Evolutionary conservation across 768 basidiomycete genomes (phyloP).

Genomic region (Boletus rex-veris): DNA sequence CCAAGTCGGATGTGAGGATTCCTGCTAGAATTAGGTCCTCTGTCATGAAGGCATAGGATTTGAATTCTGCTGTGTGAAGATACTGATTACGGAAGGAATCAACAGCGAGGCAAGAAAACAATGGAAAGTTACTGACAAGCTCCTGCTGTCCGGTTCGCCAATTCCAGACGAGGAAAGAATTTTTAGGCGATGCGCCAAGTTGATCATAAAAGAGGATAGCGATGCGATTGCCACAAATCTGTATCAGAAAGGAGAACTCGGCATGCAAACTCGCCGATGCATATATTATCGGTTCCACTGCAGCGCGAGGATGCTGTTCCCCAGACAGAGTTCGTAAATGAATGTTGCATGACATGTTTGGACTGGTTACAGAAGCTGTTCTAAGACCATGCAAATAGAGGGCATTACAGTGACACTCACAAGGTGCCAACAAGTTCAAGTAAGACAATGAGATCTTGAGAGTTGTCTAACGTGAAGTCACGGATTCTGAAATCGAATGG

Average conservation of each 20-base stretch:
- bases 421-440: constrained; percentile 21
- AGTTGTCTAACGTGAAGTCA: constrained; percentile 38
- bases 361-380: constrained; percentile 13
- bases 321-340: constrained; percentile 33
- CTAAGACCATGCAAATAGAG: not conserved
- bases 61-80: constrained; percentile 19
- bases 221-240: constrained; percentile 31
- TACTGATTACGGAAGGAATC: constrained; percentile 15
- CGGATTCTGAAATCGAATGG: constrained; percentile 26
- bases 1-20: constrained; percentile 4
- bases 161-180: constrained; percentile 32
- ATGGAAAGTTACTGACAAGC: constrained; percentile 22
- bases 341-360: constrained; percentile 17
- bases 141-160: constrained; percentile 31
- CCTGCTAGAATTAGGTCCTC: constrained; percentile 27
- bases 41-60: constrained; percentile 35
- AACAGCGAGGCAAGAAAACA: not conserved
- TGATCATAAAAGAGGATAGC: constrained; percentile 28
- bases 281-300: constrained; percentile 14
- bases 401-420: constrained; percentile 14
- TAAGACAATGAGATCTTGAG: constrained; percentile 34
- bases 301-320: constrained; percentile 24
- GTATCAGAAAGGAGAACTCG: constrained; percentile 23
- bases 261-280: not conserved
- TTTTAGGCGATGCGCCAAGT: not conserved